Evolutionary conservation across 2,329 filamentous ascomycete species (phyloP).

Genomic region (Alternaria tenuissima): DNA sequence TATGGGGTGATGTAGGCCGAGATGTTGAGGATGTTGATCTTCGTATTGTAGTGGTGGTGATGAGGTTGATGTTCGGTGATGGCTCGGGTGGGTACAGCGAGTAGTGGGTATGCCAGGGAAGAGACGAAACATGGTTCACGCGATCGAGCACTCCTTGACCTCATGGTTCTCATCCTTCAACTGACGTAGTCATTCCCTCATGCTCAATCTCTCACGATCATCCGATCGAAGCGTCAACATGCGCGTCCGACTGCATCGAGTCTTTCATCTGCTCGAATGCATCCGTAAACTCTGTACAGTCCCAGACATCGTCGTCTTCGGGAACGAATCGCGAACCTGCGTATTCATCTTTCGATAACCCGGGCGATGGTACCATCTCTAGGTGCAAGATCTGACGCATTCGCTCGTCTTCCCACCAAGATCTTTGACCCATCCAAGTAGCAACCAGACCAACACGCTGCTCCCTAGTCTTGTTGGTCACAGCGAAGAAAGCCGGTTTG

Average conservation of each 20-base stretch:
- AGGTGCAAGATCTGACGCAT: conserved; percentile 35
- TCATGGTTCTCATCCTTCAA: background rate
- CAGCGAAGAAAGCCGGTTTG: conserved; percentile 37
- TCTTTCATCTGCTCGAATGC: conserved; percentile 30
- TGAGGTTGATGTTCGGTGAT: background rate
- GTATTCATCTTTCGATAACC: conserved; percentile 24
- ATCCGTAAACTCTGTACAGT: conserved; percentile 35
- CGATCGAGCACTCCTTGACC: background rate
- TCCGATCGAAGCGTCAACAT: background rate
- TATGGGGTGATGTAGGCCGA: background rate
- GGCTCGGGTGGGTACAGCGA: background rate
- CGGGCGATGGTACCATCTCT: conserved; percentile 30
- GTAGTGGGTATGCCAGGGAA: background rate
- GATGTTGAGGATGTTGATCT: background rate
- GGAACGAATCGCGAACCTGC: conserved; percentile 32
- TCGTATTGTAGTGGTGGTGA: background rate
- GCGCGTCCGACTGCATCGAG: background rate
- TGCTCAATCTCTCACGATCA: background rate
- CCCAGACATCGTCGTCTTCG: conserved; percentile 37
- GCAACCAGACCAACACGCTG: conserved; percentile 38
- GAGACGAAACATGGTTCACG: background rate
- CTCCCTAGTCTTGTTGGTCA: conserved; percentile 35
- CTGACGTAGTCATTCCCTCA: background rate
- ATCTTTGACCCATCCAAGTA: conserved; percentile 35
- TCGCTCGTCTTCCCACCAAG: conserved; percentile 30